A percentile compares a stretch with the other conserved stretches of the same genome.
Conservation (phyloP, 306 rosid genomes). For the Vachellia collinsii region DNA sequence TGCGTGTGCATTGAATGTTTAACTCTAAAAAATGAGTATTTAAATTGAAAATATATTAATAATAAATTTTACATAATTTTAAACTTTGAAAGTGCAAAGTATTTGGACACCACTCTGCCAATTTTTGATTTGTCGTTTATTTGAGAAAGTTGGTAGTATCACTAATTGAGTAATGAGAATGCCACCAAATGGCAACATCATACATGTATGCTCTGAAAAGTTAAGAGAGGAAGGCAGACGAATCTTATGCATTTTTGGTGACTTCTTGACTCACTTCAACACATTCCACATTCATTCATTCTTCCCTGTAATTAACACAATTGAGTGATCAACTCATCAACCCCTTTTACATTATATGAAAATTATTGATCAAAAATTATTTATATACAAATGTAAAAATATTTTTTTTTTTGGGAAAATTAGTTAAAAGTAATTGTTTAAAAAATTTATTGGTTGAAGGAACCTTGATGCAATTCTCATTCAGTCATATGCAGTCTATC, state of each 20-base stretch:
- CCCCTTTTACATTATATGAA: background rate
- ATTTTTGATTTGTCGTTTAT: background rate
- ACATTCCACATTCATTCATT: constrained; percentile 5
- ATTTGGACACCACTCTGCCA: background rate
- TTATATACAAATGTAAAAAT: background rate
- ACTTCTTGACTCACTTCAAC: background rate
- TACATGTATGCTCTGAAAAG: background rate
- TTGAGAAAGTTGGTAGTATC: background rate
- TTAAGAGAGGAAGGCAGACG: background rate
- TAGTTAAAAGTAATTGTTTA: too few species aligned
- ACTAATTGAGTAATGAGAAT: background rate
- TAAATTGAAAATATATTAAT: background rate
- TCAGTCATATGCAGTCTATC: too few species aligned
- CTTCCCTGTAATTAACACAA: background rate
- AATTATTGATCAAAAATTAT: background rate
- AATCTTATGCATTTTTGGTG: background rate
- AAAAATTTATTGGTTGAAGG: too few species aligned
- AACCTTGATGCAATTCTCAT: too few species aligned
- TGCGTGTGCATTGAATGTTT: too few species aligned
- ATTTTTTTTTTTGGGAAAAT: too few species aligned
- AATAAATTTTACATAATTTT: background rate
- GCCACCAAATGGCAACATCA: background rate
- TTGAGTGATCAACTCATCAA: background rate
- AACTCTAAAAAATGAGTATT: background rate
- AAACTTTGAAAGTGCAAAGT: background rate